These are phyloP conservation scores for Colletotrichum sp. DNA, from an alignment of 2,329 filamentous ascomycete species.

Conservation along the genomic window DNA sequence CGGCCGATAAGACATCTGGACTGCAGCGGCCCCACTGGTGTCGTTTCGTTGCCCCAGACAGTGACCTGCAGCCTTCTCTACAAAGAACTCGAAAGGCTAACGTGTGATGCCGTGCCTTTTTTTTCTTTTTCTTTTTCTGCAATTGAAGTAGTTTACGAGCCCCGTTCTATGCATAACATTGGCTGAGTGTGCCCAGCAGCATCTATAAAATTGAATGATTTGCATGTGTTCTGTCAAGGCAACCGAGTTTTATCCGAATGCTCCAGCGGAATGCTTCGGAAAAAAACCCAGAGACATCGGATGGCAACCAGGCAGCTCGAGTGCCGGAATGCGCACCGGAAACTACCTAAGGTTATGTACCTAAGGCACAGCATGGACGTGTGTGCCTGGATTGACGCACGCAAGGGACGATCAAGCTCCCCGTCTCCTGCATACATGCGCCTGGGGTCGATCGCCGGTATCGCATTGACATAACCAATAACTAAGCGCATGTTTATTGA, in stretches of 20 bases:
- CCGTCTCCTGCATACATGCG: background rate
- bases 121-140: background rate
- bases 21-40: background rate
- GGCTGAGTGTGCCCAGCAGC: background rate
- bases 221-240: background rate
- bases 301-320: background rate
- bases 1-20: slow-evolving; percentile 8
- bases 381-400: background rate
- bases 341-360: background rate
- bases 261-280: background rate
- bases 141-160: background rate
- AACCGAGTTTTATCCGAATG: background rate
- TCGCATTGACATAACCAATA: background rate
- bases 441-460: background rate
- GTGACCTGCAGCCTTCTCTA: background rate
- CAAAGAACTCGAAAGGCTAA: background rate
- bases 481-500: background rate
- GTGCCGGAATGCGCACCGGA: slow-evolving; percentile 1
- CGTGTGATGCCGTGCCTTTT: background rate
- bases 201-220: background rate
- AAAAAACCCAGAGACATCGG: background rate
- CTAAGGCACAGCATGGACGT: background rate
- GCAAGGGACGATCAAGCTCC: background rate
- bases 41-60: background rate
- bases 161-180: background rate